Conservation (phyloP, 805 yeast genomes). For the Ogataea populi-albae region DNA sequence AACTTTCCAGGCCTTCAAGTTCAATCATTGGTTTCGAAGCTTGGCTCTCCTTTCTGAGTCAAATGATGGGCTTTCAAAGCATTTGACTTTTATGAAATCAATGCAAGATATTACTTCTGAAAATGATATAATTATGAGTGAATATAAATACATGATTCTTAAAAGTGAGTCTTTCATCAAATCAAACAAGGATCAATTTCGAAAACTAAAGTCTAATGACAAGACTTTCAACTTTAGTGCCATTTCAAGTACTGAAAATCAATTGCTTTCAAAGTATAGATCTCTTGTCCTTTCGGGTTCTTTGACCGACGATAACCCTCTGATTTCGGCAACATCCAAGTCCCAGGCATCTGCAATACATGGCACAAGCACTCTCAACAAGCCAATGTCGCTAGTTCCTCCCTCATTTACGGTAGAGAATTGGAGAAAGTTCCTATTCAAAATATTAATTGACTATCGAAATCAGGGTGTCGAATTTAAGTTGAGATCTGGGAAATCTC, state of each 20-base stretch:
- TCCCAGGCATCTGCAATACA: conserved; percentile 2
- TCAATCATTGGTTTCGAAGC: conserved; percentile 22
- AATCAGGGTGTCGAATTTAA: conserved; percentile 4
- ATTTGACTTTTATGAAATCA: conserved; percentile 16
- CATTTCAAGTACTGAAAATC: conserved; percentile 10
- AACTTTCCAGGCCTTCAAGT: conserved; percentile 20
- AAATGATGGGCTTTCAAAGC: conserved; percentile 14
- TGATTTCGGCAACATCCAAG: conserved; percentile 14
- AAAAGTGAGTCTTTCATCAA: conserved; percentile 18
- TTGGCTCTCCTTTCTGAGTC: conserved; percentile 17
- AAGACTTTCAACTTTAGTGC: conserved; percentile 7
- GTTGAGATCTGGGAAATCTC: conserved; percentile 15
- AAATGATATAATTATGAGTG: conserved; percentile 13
- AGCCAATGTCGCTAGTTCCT: conserved; percentile 21
- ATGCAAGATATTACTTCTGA: conserved; percentile 17
- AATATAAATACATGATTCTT: conserved; percentile 20
- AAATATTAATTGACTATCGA: conserved; percentile 17
- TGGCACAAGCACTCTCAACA: conserved; percentile 1
- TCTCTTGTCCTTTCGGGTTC: conserved; percentile 18
- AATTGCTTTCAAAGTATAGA: conserved; percentile 10
- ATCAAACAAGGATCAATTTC: conserved; percentile 14
- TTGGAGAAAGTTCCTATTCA: conserved; percentile 24
- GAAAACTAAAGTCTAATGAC: conserved; percentile 8
- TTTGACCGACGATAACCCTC: conserved; percentile 21
- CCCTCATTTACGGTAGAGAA: conserved; percentile 23